phyloP scores from a whole-genome alignment of 345 rosid genomes.

The Geranium rotundifolium region DNA sequence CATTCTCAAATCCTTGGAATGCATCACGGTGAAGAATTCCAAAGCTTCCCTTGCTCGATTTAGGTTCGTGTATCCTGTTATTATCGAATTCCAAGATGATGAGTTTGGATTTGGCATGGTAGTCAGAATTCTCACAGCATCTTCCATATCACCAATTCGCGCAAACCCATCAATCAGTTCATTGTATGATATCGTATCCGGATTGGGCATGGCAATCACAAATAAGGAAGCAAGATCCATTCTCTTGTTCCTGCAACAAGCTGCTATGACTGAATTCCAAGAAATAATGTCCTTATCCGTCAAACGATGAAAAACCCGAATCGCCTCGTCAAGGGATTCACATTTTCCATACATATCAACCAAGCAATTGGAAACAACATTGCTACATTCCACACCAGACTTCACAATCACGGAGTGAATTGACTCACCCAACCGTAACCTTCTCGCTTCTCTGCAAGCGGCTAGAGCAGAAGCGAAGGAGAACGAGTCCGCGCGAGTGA shows the following conservation, averaged over 20 bases:
- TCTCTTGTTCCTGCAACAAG: slow-evolving; percentile 46
- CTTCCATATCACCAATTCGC: slow-evolving; percentile 42
- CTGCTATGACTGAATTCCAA: slow-evolving; percentile 74
- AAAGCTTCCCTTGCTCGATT: slow-evolving; percentile 37
- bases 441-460: slow-evolving; percentile 42
- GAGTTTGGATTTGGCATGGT: slow-evolving; percentile 50
- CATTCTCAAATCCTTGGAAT: slow-evolving; percentile 22
- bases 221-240: slow-evolving; percentile 42
- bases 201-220: slow-evolving; percentile 46
- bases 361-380: slow-evolving; percentile 57
- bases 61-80: slow-evolving; percentile 56
- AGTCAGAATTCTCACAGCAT: slow-evolving; percentile 32
- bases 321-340: slow-evolving; percentile 42
- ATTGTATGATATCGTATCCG: slow-evolving; percentile 64
- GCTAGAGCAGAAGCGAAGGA: slow-evolving; percentile 54
- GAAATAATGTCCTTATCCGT: slow-evolving; percentile 49
- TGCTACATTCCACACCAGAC: slow-evolving; percentile 30
- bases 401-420: slow-evolving; percentile 55
- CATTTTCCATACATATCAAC: slow-evolving; percentile 85
- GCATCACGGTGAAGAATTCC: slow-evolving; percentile 47
- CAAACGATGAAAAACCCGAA: slow-evolving; percentile 35
- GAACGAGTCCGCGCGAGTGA: slow-evolving; percentile 35
- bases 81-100: slow-evolving; percentile 76
- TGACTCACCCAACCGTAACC: slow-evolving; percentile 29
- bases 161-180: slow-evolving; percentile 54